Evolutionary conservation across 2,329 filamentous ascomycete genomes (phyloP).

Genomic region (Fusarium globosum): DNA sequence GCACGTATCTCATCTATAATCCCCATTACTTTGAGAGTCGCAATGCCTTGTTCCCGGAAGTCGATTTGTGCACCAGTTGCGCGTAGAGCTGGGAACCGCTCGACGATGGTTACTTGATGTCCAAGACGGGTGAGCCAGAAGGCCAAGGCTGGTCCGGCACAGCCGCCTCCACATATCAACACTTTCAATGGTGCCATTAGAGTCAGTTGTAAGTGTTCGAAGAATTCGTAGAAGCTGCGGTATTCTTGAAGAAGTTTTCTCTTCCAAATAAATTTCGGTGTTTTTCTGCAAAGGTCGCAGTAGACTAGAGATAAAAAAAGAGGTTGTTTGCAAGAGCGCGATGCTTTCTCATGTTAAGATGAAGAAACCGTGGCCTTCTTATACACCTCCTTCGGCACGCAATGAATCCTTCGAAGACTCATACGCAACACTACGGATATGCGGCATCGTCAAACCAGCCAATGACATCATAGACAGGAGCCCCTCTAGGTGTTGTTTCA

Average conservation of each 20-base stretch:
- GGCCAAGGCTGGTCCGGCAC: constrained; percentile 48
- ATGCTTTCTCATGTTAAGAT: not conserved
- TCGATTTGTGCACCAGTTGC: constrained; percentile 33
- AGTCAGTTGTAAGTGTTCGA: not conserved
- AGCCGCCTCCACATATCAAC: constrained; percentile 49
- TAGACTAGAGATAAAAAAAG: not conserved
- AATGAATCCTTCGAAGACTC: not conserved
- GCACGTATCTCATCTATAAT: not conserved
- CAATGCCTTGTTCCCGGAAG: constrained; percentile 27
- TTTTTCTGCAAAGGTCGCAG: not conserved
- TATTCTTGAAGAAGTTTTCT: not conserved
- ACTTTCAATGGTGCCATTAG: constrained; percentile 27
- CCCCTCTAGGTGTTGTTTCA: not conserved
- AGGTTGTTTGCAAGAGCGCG: not conserved
- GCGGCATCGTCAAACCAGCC: not conserved
- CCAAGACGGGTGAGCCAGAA: constrained; percentile 48
- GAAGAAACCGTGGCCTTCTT: not conserved
- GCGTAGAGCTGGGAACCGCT: constrained; percentile 45
- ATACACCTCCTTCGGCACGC: not conserved
- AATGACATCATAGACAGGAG: constrained; percentile 2
- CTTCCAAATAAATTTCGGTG: not conserved
- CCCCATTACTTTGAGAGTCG: constrained; percentile 19
- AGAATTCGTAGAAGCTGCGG: too few species aligned
- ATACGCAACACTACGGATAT: not conserved
- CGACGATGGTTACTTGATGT: constrained; percentile 53